Evolutionary conservation across 108 stramenopile species (phyloP).

Genomic region (Fistulifera solaris): DNA sequence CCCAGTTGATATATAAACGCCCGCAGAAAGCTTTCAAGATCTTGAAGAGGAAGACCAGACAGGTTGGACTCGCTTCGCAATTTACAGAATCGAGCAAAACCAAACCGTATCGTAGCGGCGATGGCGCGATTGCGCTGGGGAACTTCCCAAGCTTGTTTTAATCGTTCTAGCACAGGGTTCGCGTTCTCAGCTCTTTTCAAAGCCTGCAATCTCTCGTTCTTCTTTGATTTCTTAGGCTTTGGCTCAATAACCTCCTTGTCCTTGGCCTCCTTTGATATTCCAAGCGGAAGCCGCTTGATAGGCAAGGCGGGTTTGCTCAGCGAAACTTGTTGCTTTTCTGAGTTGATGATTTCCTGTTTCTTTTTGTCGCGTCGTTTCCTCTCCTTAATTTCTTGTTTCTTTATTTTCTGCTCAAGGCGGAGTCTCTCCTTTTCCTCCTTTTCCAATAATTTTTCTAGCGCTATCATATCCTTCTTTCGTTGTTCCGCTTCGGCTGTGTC

Average conservation of each 20-base stretch:
- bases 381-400: conserved; percentile 49
- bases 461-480: conserved; percentile 55
- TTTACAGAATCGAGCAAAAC: conserved; percentile 74
- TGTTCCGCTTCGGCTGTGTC: conserved; percentile 45
- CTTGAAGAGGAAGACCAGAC: conserved; percentile 47
- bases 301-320: neutral
- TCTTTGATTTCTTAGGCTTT: conserved; percentile 42
- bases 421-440: conserved; percentile 67
- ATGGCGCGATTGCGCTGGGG: conserved; percentile 56
- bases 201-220: conserved; percentile 46
- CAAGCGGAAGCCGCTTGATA: no score
- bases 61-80: conserved; percentile 67
- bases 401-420: conserved; percentile 44
- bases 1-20: conserved; percentile 61
- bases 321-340: neutral
- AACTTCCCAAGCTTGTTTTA: conserved; percentile 81
- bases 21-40: conserved; percentile 6
- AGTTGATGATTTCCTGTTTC: conserved; percentile 20
- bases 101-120: conserved; percentile 62
- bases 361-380: conserved; percentile 37
- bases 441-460: conserved; percentile 37
- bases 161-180: conserved; percentile 62
- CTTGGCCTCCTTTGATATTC: no score
- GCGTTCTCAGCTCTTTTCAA: conserved; percentile 54
- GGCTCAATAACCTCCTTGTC: conserved; percentile 10